Evolutionary conservation across 2,329 filamentous ascomycete genomes (phyloP).

Genomic region (Fusarium pseudoanthophilum): DNA sequence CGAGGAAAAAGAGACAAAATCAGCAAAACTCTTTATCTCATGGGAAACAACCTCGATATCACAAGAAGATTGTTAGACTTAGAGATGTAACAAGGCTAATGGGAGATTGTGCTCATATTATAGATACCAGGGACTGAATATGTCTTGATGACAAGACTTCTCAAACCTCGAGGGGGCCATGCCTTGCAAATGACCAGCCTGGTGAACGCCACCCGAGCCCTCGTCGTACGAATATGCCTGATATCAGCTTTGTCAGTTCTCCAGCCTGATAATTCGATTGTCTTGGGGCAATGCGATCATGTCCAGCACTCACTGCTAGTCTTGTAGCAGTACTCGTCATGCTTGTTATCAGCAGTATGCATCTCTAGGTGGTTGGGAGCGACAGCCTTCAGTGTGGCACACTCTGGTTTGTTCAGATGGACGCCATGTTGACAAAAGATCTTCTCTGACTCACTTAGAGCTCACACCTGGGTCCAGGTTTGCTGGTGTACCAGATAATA

Average conservation of each 20-base stretch:
- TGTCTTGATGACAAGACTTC: neutral
- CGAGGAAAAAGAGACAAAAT: neutral
- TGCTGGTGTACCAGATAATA: neutral
- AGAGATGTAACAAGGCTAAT: neutral
- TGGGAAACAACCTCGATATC: neutral
- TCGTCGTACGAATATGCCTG: neutral
- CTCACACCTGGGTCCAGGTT: neutral
- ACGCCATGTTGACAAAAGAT: neutral
- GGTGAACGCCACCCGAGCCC: neutral
- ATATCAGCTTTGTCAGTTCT: neutral
- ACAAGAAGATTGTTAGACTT: neutral
- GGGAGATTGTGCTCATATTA: neutral
- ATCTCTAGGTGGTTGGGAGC: neutral
- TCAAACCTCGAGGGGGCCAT: neutral
- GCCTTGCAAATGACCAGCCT: neutral
- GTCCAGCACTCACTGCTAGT: too few species aligned
- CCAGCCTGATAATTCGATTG: neutral
- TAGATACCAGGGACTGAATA: neutral
- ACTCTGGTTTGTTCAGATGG: neutral
- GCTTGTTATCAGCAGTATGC: neutral
- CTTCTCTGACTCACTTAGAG: neutral
- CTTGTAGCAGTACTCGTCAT: neutral
- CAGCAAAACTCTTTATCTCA: neutral
- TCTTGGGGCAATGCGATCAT: neutral
- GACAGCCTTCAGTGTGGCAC: neutral